Evolutionary conservation across 1,139 yeast species (phyloP).

Genomic region (Pichia cactophila): DNA sequence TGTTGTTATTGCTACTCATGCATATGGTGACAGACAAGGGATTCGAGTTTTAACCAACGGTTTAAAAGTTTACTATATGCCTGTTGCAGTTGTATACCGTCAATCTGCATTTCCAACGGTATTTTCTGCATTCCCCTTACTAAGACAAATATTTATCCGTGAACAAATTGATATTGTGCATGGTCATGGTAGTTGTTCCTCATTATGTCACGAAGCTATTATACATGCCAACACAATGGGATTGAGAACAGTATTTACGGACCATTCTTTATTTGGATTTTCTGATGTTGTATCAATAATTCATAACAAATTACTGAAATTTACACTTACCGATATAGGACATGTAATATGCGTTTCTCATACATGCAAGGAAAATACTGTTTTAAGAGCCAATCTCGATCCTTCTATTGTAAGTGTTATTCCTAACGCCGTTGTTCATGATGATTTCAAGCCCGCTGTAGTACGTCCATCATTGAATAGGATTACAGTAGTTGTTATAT

Average conservation of each 20-base stretch:
- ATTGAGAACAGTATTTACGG: constrained; percentile 82
- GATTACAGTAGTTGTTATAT: constrained; percentile 84
- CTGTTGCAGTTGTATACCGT: constrained; percentile 69
- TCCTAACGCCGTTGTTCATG: constrained; percentile 89
- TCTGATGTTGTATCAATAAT: constrained; percentile 77
- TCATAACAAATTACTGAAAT: constrained; percentile 80
- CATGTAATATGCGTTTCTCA: constrained; percentile 94
- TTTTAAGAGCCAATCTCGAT: constrained; percentile 73
- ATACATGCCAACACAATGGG: constrained; percentile 94
- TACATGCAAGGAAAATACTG: constrained; percentile 94
- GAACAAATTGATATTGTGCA: constrained; percentile 86
- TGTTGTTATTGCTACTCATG: constrained; percentile 85
- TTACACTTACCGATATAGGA: constrained; percentile 79
- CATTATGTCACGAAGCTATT: constrained; percentile 83
- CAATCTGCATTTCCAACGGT: constrained; percentile 86
- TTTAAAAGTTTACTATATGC: constrained; percentile 84
- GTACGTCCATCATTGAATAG: constrained; percentile 22
- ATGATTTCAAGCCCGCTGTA: constrained; percentile 63
- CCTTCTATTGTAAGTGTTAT: constrained; percentile 80
- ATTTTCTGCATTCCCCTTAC: constrained; percentile 76
- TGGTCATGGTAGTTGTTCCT: constrained; percentile 88
- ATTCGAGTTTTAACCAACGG: constrained; percentile 82
- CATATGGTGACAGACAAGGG: constrained; percentile 77
- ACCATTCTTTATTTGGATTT: constrained; percentile 93
- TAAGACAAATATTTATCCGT: constrained; percentile 77